These are phyloP conservation scores for Kwoniella sp. DNA, from an alignment of 768 basidiomycete species.

Conservation along the genomic window DNA sequence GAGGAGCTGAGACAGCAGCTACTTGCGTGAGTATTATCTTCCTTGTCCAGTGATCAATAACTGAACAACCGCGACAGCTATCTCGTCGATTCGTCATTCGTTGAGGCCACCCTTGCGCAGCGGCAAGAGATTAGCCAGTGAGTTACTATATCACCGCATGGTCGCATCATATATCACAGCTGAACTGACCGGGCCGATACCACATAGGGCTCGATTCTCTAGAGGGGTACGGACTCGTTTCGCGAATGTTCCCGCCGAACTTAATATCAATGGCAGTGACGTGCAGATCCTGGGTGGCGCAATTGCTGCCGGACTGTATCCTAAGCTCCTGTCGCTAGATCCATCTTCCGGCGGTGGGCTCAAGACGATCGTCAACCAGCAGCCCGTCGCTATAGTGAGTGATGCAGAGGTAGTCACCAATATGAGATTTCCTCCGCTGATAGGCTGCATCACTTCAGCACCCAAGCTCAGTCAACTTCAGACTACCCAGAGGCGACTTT, in stretches of 20 bases:
- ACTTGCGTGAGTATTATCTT: conserved; percentile 61
- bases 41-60: not conserved
- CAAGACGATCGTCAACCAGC: conserved; percentile 80
- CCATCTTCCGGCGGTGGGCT: conserved; percentile 62
- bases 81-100: conserved; percentile 83
- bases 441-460: conserved; percentile 58
- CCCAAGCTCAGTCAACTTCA: conserved; percentile 89
- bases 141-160: conserved; percentile 8
- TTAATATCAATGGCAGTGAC: conserved; percentile 68
- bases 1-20: conserved; percentile 94
- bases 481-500: conserved; percentile 67
- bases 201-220: conserved; percentile 68
- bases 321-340: conserved; percentile 81
- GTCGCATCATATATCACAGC: too few relatives aligned
- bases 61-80: conserved; percentile 61
- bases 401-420: not conserved
- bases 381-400: conserved; percentile 65
- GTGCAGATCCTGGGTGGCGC: conserved; percentile 73
- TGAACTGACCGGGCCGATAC: too few relatives aligned
- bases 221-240: conserved; percentile 72
- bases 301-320: conserved; percentile 82
- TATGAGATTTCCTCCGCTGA: not conserved
- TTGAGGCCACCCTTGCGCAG: conserved; percentile 68
- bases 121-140: conserved; percentile 72
- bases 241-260: conserved; percentile 69